These are phyloP conservation scores for Talaromyces stipitatus DNA, from an alignment of 495 filamentous ascomycete species.

Conservation along the genomic window DNA sequence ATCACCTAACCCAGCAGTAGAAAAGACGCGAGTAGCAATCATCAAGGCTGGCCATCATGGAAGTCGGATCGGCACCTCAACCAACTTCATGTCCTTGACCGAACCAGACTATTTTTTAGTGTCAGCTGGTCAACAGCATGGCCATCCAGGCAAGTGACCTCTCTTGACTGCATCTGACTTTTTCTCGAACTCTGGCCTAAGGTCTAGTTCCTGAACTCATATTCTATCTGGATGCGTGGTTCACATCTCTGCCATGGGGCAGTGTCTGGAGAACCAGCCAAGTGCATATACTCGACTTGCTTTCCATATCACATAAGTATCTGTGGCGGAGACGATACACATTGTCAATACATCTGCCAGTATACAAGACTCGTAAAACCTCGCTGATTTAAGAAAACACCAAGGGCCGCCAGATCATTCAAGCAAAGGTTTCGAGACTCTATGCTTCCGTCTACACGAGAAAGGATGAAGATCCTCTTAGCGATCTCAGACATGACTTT, in stretches of 20 bases:
- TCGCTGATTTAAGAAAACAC: too few relatives aligned
- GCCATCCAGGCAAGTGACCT: background rate
- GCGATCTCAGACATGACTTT: background rate
- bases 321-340: background rate
- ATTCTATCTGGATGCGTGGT: background rate
- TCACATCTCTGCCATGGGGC: background rate
- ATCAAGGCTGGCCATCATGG: background rate
- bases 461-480: too few relatives aligned
- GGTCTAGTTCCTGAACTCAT: background rate
- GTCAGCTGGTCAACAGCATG: background rate
- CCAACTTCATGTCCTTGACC: background rate
- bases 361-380: background rate
- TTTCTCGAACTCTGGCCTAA: background rate
- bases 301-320: background rate
- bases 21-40: background rate
- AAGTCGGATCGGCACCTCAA: background rate
- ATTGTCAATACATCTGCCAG: background rate
- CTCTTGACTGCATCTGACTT: background rate
- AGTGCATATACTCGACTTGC: background rate
- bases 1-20: too few relatives aligned
- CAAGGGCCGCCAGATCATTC: too few relatives aligned
- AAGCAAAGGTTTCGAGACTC: too few relatives aligned
- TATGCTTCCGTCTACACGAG: too few relatives aligned
- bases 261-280: background rate
- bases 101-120: background rate